phyloP scores from a whole-genome alignment of 1,284 basidiomycete species.

The Polyporus tsugae region DNA sequence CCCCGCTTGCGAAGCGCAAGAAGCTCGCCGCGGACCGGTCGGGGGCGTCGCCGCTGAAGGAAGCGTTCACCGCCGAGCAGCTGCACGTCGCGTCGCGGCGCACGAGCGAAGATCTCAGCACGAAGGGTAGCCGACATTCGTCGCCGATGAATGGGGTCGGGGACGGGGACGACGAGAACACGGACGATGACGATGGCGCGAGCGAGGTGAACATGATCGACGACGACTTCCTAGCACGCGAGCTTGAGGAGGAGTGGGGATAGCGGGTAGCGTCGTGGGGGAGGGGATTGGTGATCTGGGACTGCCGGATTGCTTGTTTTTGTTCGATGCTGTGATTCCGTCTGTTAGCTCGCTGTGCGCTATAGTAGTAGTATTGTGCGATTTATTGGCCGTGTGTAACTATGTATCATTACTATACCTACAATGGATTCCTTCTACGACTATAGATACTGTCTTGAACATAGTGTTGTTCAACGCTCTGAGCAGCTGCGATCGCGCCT shows the following conservation, averaged over 20 bases:
- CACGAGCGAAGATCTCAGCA: slow-evolving; percentile 34
- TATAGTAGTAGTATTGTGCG: slow-evolving; percentile 25
- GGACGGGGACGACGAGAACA: slow-evolving; percentile 47
- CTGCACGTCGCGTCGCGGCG: slow-evolving; percentile 36
- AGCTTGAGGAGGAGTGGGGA: slow-evolving; percentile 77
- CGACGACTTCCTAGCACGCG: slow-evolving; percentile 78
- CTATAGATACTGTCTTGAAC: neutral
- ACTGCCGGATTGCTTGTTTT: slow-evolving; percentile 8
- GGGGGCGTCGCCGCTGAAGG: slow-evolving; percentile 71
- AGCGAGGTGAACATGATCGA: slow-evolving; percentile 55
- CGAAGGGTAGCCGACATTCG: slow-evolving; percentile 24
- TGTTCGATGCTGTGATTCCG: slow-evolving; percentile 19
- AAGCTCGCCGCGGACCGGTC: slow-evolving; percentile 69
- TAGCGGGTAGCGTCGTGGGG: slow-evolving; percentile 42
- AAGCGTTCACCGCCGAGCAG: slow-evolving; percentile 68
- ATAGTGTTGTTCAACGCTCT: no score
- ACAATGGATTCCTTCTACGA: slow-evolving; percentile 6
- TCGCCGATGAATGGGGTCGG: slow-evolving; percentile 35
- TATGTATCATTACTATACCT: slow-evolving; percentile 30
- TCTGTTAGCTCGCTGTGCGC: slow-evolving; percentile 19
- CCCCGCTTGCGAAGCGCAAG: slow-evolving; percentile 81
- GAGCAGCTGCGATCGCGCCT: no score
- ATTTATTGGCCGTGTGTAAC: slow-evolving; percentile 29
- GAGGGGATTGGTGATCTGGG: neutral
- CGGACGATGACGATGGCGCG: slow-evolving; percentile 51